Evolutionary conservation across 148 eudicot species (phyloP).

Genomic region (Spergularia marina): DNA sequence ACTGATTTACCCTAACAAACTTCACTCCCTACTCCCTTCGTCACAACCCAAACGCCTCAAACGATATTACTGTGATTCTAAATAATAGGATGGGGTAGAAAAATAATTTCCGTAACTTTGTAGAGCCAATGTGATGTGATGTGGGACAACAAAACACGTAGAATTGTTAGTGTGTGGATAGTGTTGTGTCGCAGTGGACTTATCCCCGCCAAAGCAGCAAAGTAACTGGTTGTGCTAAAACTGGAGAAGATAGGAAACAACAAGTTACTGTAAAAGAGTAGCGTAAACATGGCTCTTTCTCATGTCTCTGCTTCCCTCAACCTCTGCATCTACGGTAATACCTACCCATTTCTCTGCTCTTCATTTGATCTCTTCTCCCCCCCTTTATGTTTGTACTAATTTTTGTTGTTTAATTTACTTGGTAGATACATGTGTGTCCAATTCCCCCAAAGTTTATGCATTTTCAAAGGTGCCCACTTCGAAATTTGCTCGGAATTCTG

Average conservation of each 20-base stretch:
- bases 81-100: no score
- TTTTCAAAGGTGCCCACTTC: constrained; percentile 19
- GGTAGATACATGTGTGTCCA: constrained; percentile 34
- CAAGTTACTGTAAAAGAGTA: not conserved
- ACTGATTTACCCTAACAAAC: no score
- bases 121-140: no score
- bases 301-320: constrained; percentile 54
- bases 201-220: no score
- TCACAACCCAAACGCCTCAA: no score
- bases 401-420: not conserved
- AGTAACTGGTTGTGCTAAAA: not conserved
- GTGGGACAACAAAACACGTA: no score
- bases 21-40: no score
- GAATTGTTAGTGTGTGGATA: no score
- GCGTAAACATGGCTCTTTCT: constrained; percentile 37
- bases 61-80: no score
- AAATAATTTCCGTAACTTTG: no score
- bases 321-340: constrained; percentile 28
- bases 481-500: constrained; percentile 32
- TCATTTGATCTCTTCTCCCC: not conserved
- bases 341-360: not conserved
- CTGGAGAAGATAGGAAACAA: constrained; percentile 19
- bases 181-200: no score
- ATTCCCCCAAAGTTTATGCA: constrained; percentile 20
- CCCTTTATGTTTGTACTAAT: not conserved